Evolutionary conservation across 495 filamentous ascomycete species (phyloP).

Genomic region (Neurospora sp.): DNA sequence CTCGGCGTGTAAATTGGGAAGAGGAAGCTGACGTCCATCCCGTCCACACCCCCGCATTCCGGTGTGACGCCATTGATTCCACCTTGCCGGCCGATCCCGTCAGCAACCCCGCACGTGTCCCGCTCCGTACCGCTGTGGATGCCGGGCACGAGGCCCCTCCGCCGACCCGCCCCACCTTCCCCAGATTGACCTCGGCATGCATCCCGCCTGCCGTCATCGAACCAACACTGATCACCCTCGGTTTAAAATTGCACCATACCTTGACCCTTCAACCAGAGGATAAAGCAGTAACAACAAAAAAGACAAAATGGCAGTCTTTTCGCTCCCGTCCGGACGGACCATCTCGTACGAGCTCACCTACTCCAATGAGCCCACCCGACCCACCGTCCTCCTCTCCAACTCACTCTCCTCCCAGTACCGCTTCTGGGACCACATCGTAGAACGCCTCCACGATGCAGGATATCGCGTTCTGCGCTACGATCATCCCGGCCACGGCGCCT

Average conservation of each 20-base stretch:
- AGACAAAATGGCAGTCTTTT: neutral
- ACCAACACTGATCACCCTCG: neutral
- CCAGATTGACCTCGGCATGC: neutral
- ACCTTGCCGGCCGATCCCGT: neutral
- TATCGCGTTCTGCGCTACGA: conserved; percentile 25
- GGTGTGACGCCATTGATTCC: neutral
- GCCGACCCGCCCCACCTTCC: neutral
- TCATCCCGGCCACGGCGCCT: conserved; percentile 25
- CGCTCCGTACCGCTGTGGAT: neutral
- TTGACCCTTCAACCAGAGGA: neutral
- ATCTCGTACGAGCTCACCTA: conserved; percentile 8
- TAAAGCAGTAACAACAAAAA: neutral
- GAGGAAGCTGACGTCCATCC: neutral
- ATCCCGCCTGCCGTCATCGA: neutral
- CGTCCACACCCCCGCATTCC: neutral
- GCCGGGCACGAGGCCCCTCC: neutral
- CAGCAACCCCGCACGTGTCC: neutral
- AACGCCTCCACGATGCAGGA: conserved; percentile 11
- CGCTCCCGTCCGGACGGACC: conserved; percentile 8
- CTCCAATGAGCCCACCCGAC: conserved; percentile 2
- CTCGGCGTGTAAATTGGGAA: neutral
- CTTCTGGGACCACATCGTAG: conserved; percentile 21
- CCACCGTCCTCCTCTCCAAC: conserved; percentile 20
- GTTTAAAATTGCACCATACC: neutral
- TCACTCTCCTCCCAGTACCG: conserved; percentile 12